phyloP scores from a whole-genome alignment of 306 rosid genomes.

The Casuarina equisetifolia region DNA sequence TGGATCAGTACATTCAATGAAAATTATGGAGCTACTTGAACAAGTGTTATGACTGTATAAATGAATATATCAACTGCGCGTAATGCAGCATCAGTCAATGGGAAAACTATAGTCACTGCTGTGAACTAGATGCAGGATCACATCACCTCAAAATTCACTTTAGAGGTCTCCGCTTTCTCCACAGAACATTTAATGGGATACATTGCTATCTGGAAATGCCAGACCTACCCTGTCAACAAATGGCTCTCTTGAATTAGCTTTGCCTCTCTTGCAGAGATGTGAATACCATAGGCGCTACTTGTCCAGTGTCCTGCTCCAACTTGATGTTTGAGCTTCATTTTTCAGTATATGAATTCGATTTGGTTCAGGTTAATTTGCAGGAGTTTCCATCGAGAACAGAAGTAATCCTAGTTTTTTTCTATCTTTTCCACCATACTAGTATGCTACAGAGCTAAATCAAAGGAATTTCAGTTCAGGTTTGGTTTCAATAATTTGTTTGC shows the following conservation, averaged over 20 bases:
- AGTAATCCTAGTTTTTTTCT: background rate
- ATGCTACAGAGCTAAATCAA: background rate
- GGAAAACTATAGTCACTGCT: too few relatives aligned
- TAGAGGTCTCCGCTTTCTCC: background rate
- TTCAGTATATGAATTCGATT: background rate
- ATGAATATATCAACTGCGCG: too few relatives aligned
- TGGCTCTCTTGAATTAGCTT: background rate
- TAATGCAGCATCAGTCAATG: too few relatives aligned
- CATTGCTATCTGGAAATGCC: background rate
- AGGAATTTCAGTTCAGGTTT: background rate
- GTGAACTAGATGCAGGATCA: background rate
- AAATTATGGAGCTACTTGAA: background rate
- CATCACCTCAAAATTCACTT: background rate
- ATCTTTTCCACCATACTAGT: background rate
- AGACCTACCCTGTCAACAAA: background rate
- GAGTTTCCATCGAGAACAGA: background rate
- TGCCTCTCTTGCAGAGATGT: background rate
- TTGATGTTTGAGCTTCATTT: background rate
- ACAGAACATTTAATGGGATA: background rate
- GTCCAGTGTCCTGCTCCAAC: background rate
- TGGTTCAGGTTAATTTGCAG: background rate
- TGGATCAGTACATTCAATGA: background rate
- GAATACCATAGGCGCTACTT: background rate
- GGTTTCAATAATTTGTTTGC: background rate
- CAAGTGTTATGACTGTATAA: too few relatives aligned